Evolutionary conservation across 331 rosid species (phyloP), one percentile per base, ranked within the genome.

Genomic region (Rhamnella rubrinervis): DNA sequence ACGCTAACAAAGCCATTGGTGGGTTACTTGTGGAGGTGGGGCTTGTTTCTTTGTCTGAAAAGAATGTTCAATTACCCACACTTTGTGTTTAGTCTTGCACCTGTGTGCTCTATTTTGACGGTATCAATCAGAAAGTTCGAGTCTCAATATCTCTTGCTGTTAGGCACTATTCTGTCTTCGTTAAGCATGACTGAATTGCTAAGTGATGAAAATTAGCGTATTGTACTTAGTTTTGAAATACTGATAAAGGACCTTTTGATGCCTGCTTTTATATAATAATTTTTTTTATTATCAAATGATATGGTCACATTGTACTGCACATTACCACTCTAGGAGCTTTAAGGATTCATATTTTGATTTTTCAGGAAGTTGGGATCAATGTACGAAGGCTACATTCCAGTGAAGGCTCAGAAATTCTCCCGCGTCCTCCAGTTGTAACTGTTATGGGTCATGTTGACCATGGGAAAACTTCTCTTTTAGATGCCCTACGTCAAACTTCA

Each of bases 391-490:
- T 84, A 76, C 98, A 90, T 71, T 90, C 92, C 46, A 44, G 65
- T 57, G 86, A 88, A 78, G 97, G 98, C 60, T 20, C 79, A 13
- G 90, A 93, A 67, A 60, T 88, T 79, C 61, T 81, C 83, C 89
- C 95, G 12, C 88, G 97, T 28, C 84, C 95, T 41, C 83, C 98
- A 23, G 98, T 93, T 79, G 88, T 93, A 38, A 93, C 98, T 14
- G 98, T 93, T 59, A 93, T 93, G 98, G 98, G 98, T 58, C 98
- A 93, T 72, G 98, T 93, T 58, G 98, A 93, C 72, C 98, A 93
- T 69, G 95, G 98, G 47, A 93, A 93, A 85, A 93, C 98, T 67
- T 93, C 97, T 35, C 97, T 93, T 76, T 84, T 93, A 8, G 98
- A 93, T 83, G 89, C 98, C 70, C 72, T 93, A 66, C 97, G 97